Base-by-base conservation (phyloP, 1,284 basidiomycete species). In the Cryptococcus sp. region DNA sequence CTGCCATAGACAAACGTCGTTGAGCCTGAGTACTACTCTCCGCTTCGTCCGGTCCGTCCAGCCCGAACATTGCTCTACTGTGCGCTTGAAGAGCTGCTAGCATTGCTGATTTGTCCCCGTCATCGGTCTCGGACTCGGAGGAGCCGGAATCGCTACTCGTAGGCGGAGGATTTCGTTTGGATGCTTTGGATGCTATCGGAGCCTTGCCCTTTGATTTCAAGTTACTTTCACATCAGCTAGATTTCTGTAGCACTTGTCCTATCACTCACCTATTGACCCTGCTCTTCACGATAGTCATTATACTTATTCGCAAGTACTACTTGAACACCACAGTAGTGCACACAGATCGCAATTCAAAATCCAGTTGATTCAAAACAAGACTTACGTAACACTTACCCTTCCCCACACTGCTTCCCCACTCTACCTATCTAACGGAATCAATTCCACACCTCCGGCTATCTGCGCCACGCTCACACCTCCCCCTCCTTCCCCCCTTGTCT, bases 61-160 rank as follows among this genome's bases (percentile, higher is more conserved):
- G 24, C 7, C 73, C 74, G 11, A 76, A 59, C 63, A 76, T 67
- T 1, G 68, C 61, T 23, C 67, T 55, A 18, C 64, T 60, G 50
- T 72, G 73, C 5, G 74, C 75, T 56, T 75, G 61, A 2, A 76
- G 64, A 1, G 64, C 66, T 14, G 68, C 72, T 7, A 76, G 60
- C 72, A 74, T 74, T 1, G 67, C 63, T 3, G 61, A 56, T 37
- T 60, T 53, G 22, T 60, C 53, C n/a, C 56, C 53, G 7, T 50
- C 52, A 1, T 56, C 61, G 13, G 59, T 59, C 2, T 47, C 57
- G 2, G 60, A 60, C 18, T 49, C 41, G 2, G 48, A 22, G 41
- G 41, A 16, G 3, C 7, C 41, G 23, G n/a, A 19, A 19, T 21
- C 41, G 16, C n/a, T 19, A 16, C 14, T 41, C 39, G 32, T 9